phyloP scores from a whole-genome alignment of 306 rosid genomes.

The Vigna nakashimae region DNA sequence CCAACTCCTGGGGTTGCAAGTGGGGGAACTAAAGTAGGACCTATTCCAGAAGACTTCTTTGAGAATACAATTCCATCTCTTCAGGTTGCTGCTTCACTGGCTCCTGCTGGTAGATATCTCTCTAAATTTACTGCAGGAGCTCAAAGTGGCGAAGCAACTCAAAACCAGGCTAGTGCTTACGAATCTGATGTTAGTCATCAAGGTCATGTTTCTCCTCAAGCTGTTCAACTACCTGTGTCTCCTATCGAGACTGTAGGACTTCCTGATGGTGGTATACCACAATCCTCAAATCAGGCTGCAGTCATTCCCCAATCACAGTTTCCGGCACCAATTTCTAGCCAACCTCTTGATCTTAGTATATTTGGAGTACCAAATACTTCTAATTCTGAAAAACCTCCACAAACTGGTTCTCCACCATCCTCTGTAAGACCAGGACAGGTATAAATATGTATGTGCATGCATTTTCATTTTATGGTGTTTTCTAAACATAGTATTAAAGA shows the following conservation, averaged over 20 bases:
- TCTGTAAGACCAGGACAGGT: conserved; percentile 98
- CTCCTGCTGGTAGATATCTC: conserved; percentile 90
- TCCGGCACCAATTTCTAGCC: conserved; percentile 66
- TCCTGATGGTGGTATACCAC: conserved; percentile 92
- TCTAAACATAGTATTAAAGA: conserved; percentile 25
- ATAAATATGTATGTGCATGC: conserved; percentile 35
- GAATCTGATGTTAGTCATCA: conserved; percentile 59
- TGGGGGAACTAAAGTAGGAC: conserved; percentile 61
- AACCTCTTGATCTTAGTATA: conserved; percentile 92
- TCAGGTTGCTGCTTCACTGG: conserved; percentile 85
- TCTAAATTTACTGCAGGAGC: conserved; percentile 68
- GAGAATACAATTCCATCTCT: conserved; percentile 90
- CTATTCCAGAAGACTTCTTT: conserved; percentile 98
- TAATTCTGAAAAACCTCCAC: conserved; percentile 66
- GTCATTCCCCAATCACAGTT: conserved; percentile 55
- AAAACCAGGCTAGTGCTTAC: conserved; percentile 57
- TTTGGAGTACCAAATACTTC: conserved; percentile 73
- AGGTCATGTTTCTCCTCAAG: conserved; percentile 75
- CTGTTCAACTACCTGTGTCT: conserved; percentile 61
- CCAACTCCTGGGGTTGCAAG: conserved; percentile 55
- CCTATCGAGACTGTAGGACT: conserved; percentile 68
- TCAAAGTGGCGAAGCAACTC: conserved; percentile 55
- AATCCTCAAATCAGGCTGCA: conserved; percentile 61
- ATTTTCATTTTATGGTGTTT: conserved; percentile 12
- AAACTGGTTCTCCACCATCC: conserved; percentile 65